Conservation (phyloP, 2,329 filamentous ascomycete genomes). For the Ophiostoma angusticollis region DNA sequence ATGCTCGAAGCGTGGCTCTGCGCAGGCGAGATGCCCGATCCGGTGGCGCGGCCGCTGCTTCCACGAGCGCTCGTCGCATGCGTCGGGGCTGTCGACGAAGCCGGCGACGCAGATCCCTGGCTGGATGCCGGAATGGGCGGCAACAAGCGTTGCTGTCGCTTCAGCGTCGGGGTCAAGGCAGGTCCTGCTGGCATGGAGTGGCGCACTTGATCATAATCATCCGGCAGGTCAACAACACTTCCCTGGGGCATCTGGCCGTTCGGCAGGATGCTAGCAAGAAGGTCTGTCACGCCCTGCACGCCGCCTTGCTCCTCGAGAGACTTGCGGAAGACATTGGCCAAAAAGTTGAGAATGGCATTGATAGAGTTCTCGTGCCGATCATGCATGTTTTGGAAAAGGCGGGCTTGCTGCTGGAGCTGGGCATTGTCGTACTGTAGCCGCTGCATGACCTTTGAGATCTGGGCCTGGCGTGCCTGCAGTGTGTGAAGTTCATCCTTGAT, state of each 20-base stretch:
- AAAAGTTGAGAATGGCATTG: conserved; percentile 93
- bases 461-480: conserved; percentile 72
- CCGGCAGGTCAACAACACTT: conserved; percentile 44
- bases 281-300: conserved; percentile 66
- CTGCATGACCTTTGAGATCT: conserved; percentile 72
- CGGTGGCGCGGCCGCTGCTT: conserved; percentile 2
- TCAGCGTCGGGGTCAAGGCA: conserved; percentile 29
- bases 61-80: not conserved
- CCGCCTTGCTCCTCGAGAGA: conserved; percentile 75
- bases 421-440: conserved; percentile 76
- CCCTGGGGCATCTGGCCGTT: conserved; percentile 39
- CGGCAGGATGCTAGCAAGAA: conserved; percentile 66
- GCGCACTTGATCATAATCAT: conserved; percentile 42
- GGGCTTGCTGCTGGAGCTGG: conserved; percentile 75
- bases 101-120: conserved; percentile 11
- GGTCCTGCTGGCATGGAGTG: conserved; percentile 21
- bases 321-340: conserved; percentile 92
- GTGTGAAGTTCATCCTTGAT: conserved; percentile 70
- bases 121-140: conserved; percentile 34
- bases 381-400: conserved; percentile 80
- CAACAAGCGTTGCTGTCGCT: conserved; percentile 40
- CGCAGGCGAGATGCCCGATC: conserved; percentile 2
- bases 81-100: not conserved
- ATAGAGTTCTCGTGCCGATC: conserved; percentile 97
- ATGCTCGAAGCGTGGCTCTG: conserved; percentile 15